Conservation (phyloP, 1,139 yeast genomes). For the Chernovozyma aurita region DNA sequence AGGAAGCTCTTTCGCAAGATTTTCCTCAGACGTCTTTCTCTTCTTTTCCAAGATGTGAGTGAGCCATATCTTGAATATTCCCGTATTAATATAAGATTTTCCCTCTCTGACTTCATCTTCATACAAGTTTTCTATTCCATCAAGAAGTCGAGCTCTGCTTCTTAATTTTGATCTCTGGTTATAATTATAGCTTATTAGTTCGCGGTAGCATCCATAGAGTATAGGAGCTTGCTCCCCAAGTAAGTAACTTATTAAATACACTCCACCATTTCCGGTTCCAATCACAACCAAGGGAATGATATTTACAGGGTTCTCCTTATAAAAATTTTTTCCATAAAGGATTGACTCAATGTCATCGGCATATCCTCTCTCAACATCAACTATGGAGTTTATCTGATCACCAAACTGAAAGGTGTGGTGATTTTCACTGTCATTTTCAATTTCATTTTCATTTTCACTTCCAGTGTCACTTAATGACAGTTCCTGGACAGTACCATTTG, state of each 20-base stretch:
- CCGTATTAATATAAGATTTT: background rate
- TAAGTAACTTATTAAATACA: conserved; percentile 16
- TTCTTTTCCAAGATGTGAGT: background rate
- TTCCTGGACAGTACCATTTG: background rate
- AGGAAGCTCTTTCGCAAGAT: conserved; percentile 7
- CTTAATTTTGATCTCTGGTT: background rate
- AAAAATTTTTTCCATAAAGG: background rate
- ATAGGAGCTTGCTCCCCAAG: background rate
- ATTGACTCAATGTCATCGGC: background rate
- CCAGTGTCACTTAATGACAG: background rate
- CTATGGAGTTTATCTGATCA: background rate
- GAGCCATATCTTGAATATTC: background rate
- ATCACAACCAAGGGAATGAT: conserved; percentile 16
- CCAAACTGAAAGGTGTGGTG: background rate
- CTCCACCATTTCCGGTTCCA: conserved; percentile 37
- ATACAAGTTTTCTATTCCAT: background rate
- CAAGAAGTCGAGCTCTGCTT: background rate
- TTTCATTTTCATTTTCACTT: background rate
- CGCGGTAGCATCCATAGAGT: conserved; percentile 1
- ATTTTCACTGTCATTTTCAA: background rate
- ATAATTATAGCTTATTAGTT: background rate
- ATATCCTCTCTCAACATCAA: background rate
- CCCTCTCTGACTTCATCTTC: background rate
- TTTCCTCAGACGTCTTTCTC: background rate
- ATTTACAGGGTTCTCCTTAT: background rate